Base-by-base conservation (phyloP, 2,329 filamentous ascomycete genomes). In the Cladosporium sp. region DNA sequence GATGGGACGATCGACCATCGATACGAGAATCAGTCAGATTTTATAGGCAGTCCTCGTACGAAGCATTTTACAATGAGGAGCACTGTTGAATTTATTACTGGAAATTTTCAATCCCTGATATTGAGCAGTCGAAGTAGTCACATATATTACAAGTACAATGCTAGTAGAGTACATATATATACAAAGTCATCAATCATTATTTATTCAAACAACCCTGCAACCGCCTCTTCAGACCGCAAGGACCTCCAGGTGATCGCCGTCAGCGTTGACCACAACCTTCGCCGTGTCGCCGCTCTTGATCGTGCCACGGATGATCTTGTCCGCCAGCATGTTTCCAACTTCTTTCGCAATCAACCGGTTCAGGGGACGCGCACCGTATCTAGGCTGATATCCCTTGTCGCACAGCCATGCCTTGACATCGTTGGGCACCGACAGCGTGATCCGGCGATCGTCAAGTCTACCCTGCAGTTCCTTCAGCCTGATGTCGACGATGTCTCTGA, bases 401-500 rank as follows among this genome's bases (percentile, higher is more conserved):
- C 89, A 90, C 5, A 97, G 81, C 91, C 91, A 97, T 57, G 85
- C 78, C 64, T 87, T 87, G 40, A 91, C 87, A 3, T 85, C 76
- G 43, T 84, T 74, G 9, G 83, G 77, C 3, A 95, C 87, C 9
- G 82, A 70, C 3, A 98, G 77, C 0, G 74, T 80, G 68, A 97
- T 95, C 51, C 93, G 82, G 46, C 89, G 82, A 63, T 96, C 91
- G 57, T 93, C 85, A 1, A 97, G 81, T 38, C 90, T 83, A 49
- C 74, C 73, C 70, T 96, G 91, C 7, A 97, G 77, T 72, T 97
- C 93, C 56, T 78, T 81, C 44, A 97, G 77, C 32, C 93, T 83
- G 58, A 97, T 96, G 64, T 97, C 89, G 45, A 96, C 90, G 58
- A 97, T 97, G 65, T 95, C 91, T 31, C 89, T 80, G 53, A 97